Evolutionary conservation across 805 yeast species (phyloP), one percentile per base, ranked within the genome.

Genomic region (Starmerella geochares): DNA sequence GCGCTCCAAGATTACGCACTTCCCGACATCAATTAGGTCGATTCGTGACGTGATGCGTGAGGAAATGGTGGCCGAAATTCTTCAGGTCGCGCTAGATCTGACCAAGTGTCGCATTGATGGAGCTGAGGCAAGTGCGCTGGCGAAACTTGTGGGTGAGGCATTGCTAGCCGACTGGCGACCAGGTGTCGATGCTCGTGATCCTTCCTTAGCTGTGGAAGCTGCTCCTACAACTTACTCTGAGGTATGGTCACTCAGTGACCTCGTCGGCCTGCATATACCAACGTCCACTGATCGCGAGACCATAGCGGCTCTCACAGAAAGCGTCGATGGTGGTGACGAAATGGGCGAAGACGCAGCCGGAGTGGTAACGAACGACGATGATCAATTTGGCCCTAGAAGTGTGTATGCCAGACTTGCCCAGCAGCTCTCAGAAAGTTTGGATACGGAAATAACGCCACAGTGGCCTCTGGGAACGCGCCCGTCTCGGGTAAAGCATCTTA

Each of bases 21-120:
- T 81, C 1, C 73, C 81, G 1, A 37, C 54, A 9, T 75, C 84
- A 43, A 79, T 86, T 14, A 67, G 86, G 49, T 76, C 80, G 47
- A 71, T 77, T 16, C 68, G 87, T 50, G 94, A 86, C 60, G 67
- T 76, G 6, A 81, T 84, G 60, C 69, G 92, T 47, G 95, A 86
- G 60, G 88, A 83, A 50, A 79, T 83, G 84, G 80, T 83, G 56
- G 80, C 76, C 37, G 86, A 81, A 53, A 77, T 86, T 17, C 62
- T 83, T 6, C 58, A 62, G n/a, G 83, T 92, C 87, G 61, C 86
- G 4, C 63, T 67, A 24, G 81, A 78, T 35, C 63, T 86, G 24
- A 69, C 81, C 0, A 72, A 71, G 41, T 73, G 82, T 37, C 40
- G 41, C 14, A 27, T 54, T 3, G 32, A 37, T 3, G 72, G 73